These are phyloP conservation scores for Pyricularia sp. DNA, from an alignment of 2,329 filamentous ascomycete species.

Conservation along the genomic window DNA sequence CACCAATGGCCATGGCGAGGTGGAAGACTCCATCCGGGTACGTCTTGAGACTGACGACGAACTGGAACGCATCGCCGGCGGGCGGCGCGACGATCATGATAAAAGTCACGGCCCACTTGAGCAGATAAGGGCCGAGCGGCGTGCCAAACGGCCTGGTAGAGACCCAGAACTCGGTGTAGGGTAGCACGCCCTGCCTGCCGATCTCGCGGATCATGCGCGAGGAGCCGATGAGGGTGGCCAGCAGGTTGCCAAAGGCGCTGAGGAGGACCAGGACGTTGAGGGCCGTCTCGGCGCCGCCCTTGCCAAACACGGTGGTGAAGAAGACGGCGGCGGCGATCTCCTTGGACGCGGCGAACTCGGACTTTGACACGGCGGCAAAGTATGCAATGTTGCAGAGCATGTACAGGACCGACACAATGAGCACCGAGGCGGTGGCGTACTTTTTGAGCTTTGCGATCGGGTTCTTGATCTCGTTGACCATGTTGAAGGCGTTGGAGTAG, in stretches of 20 bases:
- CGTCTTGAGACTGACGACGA: constrained; percentile 44
- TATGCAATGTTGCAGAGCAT: constrained; percentile 47
- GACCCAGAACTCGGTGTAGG: constrained; percentile 45
- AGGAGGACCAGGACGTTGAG: constrained; percentile 44
- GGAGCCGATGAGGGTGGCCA: constrained; percentile 40
- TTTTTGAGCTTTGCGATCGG: constrained; percentile 41
- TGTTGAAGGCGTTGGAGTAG: constrained; percentile 45
- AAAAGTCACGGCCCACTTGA: constrained; percentile 43
- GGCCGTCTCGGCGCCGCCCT: constrained; percentile 30
- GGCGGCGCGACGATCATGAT: constrained; percentile 49
- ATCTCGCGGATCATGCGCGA: constrained; percentile 47
- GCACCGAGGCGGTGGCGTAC: constrained; percentile 34
- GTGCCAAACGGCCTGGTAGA: constrained; percentile 50
- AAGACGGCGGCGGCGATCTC: constrained; percentile 43
- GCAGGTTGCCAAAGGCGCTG: constrained; percentile 44
- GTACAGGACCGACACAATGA: constrained; percentile 39
- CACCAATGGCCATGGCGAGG: constrained; percentile 40
- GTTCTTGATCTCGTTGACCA: constrained; percentile 48
- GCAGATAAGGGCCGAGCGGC: constrained; percentile 41
- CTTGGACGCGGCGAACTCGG: constrained; percentile 34
- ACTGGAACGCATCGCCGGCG: constrained; percentile 51
- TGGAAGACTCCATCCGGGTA: constrained; percentile 48
- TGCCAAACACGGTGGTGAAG: constrained; percentile 44
- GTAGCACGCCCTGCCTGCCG: constrained; percentile 48
- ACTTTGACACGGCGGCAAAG: constrained; percentile 41